Evolutionary conservation across 2,329 filamentous ascomycete species (phyloP), one percentile per base, ranked within the genome.

Genomic region (Alternaria alternata): DNA sequence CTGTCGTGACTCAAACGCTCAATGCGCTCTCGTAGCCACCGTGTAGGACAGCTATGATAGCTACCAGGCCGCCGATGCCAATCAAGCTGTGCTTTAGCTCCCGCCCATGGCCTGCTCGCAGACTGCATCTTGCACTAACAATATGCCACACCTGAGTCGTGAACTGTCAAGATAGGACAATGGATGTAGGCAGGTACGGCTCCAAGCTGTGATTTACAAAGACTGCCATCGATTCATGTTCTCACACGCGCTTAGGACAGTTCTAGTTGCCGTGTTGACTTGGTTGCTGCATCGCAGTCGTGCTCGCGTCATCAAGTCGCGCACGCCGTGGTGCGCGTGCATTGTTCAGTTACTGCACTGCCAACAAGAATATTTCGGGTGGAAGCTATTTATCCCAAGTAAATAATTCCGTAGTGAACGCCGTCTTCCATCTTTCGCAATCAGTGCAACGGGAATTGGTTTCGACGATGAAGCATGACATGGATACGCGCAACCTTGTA

Each of bases 61-160:
- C 32, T 47, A 38, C 30, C 4, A 36, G 28, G 44, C 18, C 36
- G 44, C 18, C 36, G 28, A 38, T 42, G 30, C 20, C 42, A 28
- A 53, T 55, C 57, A 43, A 60, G 44, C 58, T 59, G 64, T 61
- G 61, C 63, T 63, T 55, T 63, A 62, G 64, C 60, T 67, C 64
- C 64, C 62, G 62, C 51, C 1, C 63, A 62, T 53, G 56, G 58
- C 62, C 59, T 59, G 57, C 55, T 20, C 24, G 24, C 6, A 26
- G 24, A 26, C 24, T 26, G 6, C 24, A 26, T 16, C 42, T 34
- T 43, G 51, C 51, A 54, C 60, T 56, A 57, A 39, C 47, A n/a
- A 44, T 24, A 39, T 41, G 18, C 22, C 39, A 36, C 30, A 14
- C 39, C 12, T 26, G 34, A 39, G 48, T 24, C 48, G 48, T 36